Evolutionary conservation across 768 basidiomycete species (phyloP), one percentile per base, ranked within the genome.

Genomic region (Boletus vermiculosoides): DNA sequence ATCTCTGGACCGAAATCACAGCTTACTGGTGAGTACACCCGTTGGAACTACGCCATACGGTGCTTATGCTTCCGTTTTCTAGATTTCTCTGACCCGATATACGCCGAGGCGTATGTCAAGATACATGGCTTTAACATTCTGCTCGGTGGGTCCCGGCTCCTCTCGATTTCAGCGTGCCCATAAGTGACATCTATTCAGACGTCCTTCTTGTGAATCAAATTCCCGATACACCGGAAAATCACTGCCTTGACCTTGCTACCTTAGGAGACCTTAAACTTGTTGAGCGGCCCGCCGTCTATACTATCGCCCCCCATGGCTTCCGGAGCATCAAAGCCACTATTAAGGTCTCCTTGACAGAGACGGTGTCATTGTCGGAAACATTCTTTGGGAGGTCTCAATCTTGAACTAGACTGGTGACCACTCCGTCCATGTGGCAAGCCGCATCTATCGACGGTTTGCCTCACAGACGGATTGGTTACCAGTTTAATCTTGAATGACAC

Each of bases 311-410:
- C 0, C 93, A 98, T 66, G 91, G 91, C 22, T 99, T 98, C 89
- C 97, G 97, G 74, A 94, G 88, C 69, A 94, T 98, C 77, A 98
- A 98, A 71, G 94, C 95, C 18, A 98, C 97, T 2, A 95, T 99
- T 77, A 98, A 99, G 78, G 85, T 96, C 1, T 95, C 96, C 0
- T 97, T 94, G 22, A 98, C 97, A 0, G 97, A 98, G 74, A 98
- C 96, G 2, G 94, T 44, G 95, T 97, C 59, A 96, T 98, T 63
- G 98, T 98, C 61, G 97, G 96, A 18, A 95, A 92, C 69, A 98
- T 98, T 58, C 85, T 96, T 12, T 98, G 96, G 90, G 94, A 97
- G 67, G 90, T 11, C 87, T 88, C 0, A 90, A 87, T 41, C 84
- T 95, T 67, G 81, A 23, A 2, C 23, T 36, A 34, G 13, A 34